These are phyloP conservation scores for Fusarium bulbicola DNA, from an alignment of 2,329 filamentous ascomycete genomes.

Conservation along the genomic window DNA sequence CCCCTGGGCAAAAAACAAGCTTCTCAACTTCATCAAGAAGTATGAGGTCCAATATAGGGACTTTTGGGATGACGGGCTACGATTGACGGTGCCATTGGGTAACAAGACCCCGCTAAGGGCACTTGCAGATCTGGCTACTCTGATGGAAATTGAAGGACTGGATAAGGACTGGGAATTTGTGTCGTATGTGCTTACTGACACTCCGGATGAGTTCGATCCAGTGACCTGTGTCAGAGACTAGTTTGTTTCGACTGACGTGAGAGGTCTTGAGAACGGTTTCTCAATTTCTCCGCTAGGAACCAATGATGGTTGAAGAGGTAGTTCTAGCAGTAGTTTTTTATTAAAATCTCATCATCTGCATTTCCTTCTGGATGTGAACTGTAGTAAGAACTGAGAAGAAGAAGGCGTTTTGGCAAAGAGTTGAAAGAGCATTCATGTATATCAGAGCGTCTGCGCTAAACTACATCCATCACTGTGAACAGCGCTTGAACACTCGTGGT, in stretches of 20 bases:
- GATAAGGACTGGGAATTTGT: background rate
- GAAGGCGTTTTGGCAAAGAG: background rate
- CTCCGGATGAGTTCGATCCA: background rate
- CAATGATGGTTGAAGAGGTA: background rate
- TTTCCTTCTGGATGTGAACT: fast-evolving
- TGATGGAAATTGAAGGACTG: background rate
- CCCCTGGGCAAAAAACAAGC: background rate
- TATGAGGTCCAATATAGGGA: background rate
- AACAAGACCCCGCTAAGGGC: background rate
- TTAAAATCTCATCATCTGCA: background rate
- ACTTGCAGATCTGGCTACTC: background rate
- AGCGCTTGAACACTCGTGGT: fast-evolving
- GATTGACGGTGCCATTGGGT: background rate
- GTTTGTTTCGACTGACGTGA: fast-evolving
- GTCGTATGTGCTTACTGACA: background rate
- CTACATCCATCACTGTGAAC: background rate
- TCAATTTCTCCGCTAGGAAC: background rate
- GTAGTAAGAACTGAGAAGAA: background rate
- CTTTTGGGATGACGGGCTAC: background rate
- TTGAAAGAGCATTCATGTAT: background rate
- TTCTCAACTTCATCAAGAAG: background rate
- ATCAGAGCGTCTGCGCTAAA: background rate
- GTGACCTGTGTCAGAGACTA: background rate
- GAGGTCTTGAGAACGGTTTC: background rate
- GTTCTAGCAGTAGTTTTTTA: background rate